Base-by-base conservation (phyloP, 2,329 filamentous ascomycete species). In the Chaetomiaceae sp. region DNA sequence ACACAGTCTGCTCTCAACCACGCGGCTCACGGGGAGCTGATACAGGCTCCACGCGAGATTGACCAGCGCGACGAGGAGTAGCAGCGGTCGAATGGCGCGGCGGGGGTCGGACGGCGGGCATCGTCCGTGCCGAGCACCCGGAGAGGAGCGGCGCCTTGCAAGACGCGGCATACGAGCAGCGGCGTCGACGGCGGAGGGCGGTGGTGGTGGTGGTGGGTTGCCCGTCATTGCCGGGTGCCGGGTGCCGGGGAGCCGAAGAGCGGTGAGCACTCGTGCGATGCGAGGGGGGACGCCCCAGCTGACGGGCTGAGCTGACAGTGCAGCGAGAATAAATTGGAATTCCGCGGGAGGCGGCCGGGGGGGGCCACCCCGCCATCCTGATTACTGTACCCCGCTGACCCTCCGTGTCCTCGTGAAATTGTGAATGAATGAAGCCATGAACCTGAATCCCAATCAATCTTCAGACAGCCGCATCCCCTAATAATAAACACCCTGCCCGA, bases 1-100 rank as follows among this genome's bases (percentile, higher is more conserved):
- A 51, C 80, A 83, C 5, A 79, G 66, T 1, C 74, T 70, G 20
- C 67, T 66, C 62, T 78, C 75, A 21, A 78, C 66, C 5, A 77
- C 66, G 18, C 74, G 66, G 48, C 72, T 77, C 5, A 75, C 65
- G 0, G 75, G 75, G 8, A 78, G 67, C 53, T 74, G 73, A 50
- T 76, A 75, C 3, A 78, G 67, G 55, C 74, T 76, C 57, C 69
- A 71, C 1, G 75, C 67, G 5, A 78, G 69, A 50, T 75, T 76
- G 58, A 77, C 71, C 2, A 77, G 66, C 2, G 76, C 68, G 27
- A 77, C 61, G 18, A 78, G 59, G 11, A 59, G 57, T 2, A 78
- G 66, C 6, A 78, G 62, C 10, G 58, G 47, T 0, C 53, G 49
- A 30, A 61, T 54, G 13, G 48, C 46, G 36, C 48, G 48, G 23